A percentile compares a stretch with the other conserved stretches of the same genome.
Conservation (phyloP, 2,329 filamentous ascomycete species). For the Aspergillus novofumigatus region DNA sequence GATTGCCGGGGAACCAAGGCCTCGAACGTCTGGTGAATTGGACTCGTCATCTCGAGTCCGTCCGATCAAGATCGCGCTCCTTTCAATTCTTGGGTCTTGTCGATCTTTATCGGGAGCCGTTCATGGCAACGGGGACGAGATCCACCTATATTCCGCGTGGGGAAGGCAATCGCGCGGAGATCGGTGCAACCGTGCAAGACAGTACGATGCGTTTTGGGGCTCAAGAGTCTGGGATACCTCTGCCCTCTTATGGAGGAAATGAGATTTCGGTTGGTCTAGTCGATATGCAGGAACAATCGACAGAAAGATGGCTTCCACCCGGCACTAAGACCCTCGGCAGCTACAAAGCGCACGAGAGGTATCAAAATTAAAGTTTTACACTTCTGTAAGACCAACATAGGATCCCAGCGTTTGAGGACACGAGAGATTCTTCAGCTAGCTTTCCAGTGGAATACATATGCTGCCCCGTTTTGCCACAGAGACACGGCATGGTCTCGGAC, state of each 20-base stretch:
- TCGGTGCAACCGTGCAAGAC: not conserved
- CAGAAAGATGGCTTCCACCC: not conserved
- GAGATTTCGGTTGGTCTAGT: not conserved
- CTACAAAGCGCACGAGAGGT: not conserved
- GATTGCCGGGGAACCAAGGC: not conserved
- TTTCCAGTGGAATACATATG: not conserved
- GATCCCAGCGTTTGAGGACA: not conserved
- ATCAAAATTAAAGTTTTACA: not conserved
- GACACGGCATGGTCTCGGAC: not conserved
- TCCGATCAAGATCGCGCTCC: not conserved
- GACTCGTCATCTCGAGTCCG: not conserved
- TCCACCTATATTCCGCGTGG: not conserved
- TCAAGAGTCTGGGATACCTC: not conserved
- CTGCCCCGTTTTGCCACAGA: not conserved
- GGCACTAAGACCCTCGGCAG: not conserved
- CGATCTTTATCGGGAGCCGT: not conserved
- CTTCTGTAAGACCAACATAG: not conserved
- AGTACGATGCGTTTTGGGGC: not conserved
- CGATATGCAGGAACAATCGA: not conserved
- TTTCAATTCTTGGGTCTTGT: not conserved
- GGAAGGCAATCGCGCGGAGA: too few species aligned
- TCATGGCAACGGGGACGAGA: not conserved
- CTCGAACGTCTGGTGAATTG: not conserved
- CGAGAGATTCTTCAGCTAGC: not conserved
- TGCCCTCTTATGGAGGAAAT: not conserved